Percentiles rank a stretch among this genome's conserved stretches.
Conservation (phyloP, 2,329 filamentous ascomycete genomes). For the Orbilia javanica region DNA sequence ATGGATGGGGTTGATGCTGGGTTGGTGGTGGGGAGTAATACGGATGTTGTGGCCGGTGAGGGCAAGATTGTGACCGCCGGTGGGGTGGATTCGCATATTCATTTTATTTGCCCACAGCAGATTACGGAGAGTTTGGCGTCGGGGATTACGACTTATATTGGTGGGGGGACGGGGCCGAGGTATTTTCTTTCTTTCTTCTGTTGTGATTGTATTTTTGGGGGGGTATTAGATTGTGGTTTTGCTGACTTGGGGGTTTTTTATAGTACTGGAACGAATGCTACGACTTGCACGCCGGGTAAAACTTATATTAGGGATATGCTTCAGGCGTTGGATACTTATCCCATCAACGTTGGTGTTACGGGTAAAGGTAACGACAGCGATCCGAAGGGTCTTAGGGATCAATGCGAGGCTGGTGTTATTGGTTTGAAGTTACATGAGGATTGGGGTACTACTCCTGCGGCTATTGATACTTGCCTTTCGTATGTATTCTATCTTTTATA, state of each 20-base stretch:
- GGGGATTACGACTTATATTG: constrained; percentile 90
- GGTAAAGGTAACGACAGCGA: constrained; percentile 92
- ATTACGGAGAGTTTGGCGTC: constrained; percentile 83
- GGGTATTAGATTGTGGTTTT: not conserved
- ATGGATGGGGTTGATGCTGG: constrained; percentile 86
- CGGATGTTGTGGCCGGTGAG: constrained; percentile 91
- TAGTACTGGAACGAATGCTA: constrained; percentile 84
- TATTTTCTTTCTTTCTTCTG: constrained; percentile 63
- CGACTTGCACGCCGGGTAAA: constrained; percentile 89
- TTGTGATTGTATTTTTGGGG: constrained; percentile 25
- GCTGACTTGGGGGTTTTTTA: constrained; percentile 30
- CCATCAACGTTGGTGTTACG: constrained; percentile 89
- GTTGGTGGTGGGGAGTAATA: constrained; percentile 87
- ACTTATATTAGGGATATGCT: constrained; percentile 90
- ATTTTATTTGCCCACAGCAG: constrained; percentile 96
- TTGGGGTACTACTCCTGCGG: constrained; percentile 91
- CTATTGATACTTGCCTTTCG: constrained; percentile 84
- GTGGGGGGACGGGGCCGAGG: constrained; percentile 92
- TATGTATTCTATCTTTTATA: not conserved
- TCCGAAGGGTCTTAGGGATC: constrained; percentile 78
- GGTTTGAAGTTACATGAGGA: constrained; percentile 96
- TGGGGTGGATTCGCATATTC: constrained; percentile 79
- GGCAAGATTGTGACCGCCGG: constrained; percentile 91
- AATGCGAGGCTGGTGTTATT: constrained; percentile 84
- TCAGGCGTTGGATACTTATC: constrained; percentile 83